Conservation (phyloP, 257 asterid species). For the Anisodus tanguticus region DNA sequence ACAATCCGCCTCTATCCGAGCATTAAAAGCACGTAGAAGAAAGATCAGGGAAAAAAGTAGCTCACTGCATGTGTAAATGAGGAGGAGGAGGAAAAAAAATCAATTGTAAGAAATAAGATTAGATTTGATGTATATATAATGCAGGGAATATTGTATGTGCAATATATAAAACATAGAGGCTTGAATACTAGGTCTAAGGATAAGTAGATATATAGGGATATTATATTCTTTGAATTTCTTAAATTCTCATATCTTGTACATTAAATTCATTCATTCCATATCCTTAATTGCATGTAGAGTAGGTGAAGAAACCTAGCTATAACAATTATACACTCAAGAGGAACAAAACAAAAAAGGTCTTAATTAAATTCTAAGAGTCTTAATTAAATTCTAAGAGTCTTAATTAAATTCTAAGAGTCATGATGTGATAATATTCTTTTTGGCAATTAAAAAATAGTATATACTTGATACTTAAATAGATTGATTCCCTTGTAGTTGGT, state of each 20-base stretch:
- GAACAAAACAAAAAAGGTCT: slow-evolving; percentile 48
- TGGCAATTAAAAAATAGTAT: slow-evolving; percentile 51
- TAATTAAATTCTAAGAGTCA: slow-evolving; percentile 45
- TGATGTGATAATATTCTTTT: slow-evolving; percentile 69
- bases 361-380: slow-evolving; percentile 47
- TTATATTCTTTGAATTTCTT: neutral
- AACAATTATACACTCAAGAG: slow-evolving; percentile 24
- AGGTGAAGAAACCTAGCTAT: slow-evolving; percentile 19
- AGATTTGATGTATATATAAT: neutral
- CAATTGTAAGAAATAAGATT: neutral
- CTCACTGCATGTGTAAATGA: no score
- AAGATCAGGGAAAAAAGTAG: neutral
- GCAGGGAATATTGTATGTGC: neutral
- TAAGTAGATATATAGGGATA: slow-evolving; percentile 34
- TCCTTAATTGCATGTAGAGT: slow-evolving; percentile 20
- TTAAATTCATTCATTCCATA: slow-evolving; percentile 32
- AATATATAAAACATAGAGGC: neutral
- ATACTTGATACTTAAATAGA: slow-evolving; percentile 53
- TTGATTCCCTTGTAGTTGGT: slow-evolving; percentile 88
- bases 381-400: slow-evolving; percentile 47
- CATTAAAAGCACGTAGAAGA: neutral
- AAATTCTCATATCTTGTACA: neutral
- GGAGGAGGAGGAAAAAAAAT: neutral
- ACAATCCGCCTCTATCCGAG: neutral
- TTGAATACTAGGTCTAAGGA: slow-evolving; percentile 42